Conservation (phyloP, 1,139 yeast genomes). For the Geotrichum macrosporum region DNA sequence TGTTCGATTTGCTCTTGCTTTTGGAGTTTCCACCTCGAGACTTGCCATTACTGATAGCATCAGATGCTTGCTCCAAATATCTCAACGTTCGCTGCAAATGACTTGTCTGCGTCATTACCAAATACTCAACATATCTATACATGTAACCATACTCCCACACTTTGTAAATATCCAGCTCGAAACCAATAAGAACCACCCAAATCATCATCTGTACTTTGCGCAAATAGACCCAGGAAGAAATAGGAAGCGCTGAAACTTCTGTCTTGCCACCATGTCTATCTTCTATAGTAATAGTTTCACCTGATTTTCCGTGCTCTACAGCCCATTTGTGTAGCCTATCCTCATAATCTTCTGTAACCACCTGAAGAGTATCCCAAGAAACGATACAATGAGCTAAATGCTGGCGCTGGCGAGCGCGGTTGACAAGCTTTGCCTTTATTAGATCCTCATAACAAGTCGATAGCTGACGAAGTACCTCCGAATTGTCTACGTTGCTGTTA, state of each 20-base stretch:
- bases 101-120: constrained; percentile 47
- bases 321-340: constrained; percentile 71
- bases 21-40: too few species aligned
- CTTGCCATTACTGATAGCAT: constrained; percentile 36
- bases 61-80: constrained; percentile 40
- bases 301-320: constrained; percentile 1
- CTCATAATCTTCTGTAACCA: constrained; percentile 84
- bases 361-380: constrained; percentile 80
- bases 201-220: constrained; percentile 66
- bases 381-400: constrained; percentile 52
- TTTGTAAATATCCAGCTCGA: constrained; percentile 71
- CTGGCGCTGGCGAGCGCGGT: constrained; percentile 81
- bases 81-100: constrained; percentile 50
- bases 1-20: constrained; percentile 1
- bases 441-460: constrained; percentile 12
- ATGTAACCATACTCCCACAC: constrained; percentile 64
- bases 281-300: constrained; percentile 6
- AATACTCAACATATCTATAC: constrained; percentile 58
- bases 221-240: constrained; percentile 64
- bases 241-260: constrained; percentile 45
- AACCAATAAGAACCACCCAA: constrained; percentile 67
- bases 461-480: constrained; percentile 6
- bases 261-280: constrained; percentile 6
- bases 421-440: constrained; percentile 41
- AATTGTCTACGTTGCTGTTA: constrained; percentile 13